Percentiles rank a stretch among this genome's conserved stretches.
Evolutionary conservation across 2,329 filamentous ascomycete genomes (phyloP).

Genomic region (Talaromyces sp.): DNA sequence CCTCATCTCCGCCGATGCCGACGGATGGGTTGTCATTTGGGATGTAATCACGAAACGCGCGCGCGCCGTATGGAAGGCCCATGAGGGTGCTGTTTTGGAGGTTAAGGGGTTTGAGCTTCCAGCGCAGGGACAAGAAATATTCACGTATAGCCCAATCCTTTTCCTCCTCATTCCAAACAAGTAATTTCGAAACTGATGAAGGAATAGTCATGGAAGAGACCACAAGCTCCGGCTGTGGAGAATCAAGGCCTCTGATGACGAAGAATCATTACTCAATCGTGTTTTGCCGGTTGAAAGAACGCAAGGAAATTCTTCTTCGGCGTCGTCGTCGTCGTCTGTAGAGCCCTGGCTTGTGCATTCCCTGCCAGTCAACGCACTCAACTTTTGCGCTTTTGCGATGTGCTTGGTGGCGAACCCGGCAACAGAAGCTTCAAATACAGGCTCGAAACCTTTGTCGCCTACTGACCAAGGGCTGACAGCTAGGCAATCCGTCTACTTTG

Average conservation of each 20-base stretch:
- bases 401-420: constrained; percentile 36
- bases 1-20: constrained; percentile 79
- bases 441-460: not conserved
- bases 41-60: constrained; percentile 75
- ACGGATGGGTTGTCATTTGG: constrained; percentile 87
- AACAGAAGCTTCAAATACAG: not conserved
- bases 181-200: constrained; percentile 9
- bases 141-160: constrained; percentile 61
- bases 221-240: constrained; percentile 84
- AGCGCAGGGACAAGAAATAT: constrained; percentile 53
- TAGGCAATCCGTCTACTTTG: constrained; percentile 53
- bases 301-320: constrained; percentile 24
- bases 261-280: constrained; percentile 50
- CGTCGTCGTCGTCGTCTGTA: constrained; percentile 41
- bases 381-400: constrained; percentile 81
- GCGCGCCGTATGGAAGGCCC: constrained; percentile 78
- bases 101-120: constrained; percentile 54
- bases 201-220: constrained; percentile 76
- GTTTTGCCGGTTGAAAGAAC: constrained; percentile 64
- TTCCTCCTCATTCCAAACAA: not conserved
- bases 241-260: constrained; percentile 57
- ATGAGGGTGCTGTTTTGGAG: constrained; percentile 70
- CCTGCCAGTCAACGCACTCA: constrained; percentile 84
- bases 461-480: not conserved
- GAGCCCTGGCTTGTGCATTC: constrained; percentile 79